Percentiles rank a stretch among this genome's conserved stretches.
These are phyloP conservation scores for Spergularia azorica DNA, from an alignment of 179 eudicot species.

Conservation along the genomic window DNA sequence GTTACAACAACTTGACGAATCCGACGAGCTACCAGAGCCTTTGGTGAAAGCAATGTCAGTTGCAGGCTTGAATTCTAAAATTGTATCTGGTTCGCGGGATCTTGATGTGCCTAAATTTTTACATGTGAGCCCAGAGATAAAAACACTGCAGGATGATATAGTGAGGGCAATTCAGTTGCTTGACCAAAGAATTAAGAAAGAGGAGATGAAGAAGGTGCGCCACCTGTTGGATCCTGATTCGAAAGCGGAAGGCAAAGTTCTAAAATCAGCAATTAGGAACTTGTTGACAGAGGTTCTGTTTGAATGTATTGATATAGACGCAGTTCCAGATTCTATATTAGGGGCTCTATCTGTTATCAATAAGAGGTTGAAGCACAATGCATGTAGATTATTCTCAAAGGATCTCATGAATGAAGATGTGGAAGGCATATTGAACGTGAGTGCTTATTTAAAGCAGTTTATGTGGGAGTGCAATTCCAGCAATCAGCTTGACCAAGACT, in stretches of 20 bases:
- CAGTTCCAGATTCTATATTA: conserved; percentile 50
- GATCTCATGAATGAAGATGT: conserved; percentile 59
- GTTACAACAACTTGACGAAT: conserved; percentile 47
- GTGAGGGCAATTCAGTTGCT: conserved; percentile 59
- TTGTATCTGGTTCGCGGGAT: conserved; percentile 31
- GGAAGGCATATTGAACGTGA: conserved; percentile 54
- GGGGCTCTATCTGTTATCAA: conserved; percentile 51
- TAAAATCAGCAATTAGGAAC: conserved; percentile 40
- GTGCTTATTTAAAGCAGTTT: conserved; percentile 76
- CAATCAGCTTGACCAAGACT: conserved; percentile 56
- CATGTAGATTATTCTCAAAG: conserved; percentile 31
- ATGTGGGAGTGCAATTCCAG: conserved; percentile 52
- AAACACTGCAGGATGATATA: conserved; percentile 60
- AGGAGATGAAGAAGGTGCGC: conserved; percentile 46
- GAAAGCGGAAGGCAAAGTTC: conserved; percentile 30
- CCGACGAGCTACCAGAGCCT: conserved; percentile 48
- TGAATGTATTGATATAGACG: conserved; percentile 75
- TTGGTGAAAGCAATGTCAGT: conserved; percentile 73
- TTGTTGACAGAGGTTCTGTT: conserved; percentile 66
- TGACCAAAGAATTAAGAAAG: conserved; percentile 34
- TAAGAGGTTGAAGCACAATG: conserved; percentile 25
- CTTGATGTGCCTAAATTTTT: conserved; percentile 33
- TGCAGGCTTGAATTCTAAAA: conserved; percentile 47
- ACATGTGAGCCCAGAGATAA: conserved; percentile 46
- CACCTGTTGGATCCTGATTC: conserved; percentile 47